A percentile compares a stretch with the other conserved stretches of the same genome.
Conservation (phyloP, 345 rosid genomes). For the Citrus trifoliata region DNA sequence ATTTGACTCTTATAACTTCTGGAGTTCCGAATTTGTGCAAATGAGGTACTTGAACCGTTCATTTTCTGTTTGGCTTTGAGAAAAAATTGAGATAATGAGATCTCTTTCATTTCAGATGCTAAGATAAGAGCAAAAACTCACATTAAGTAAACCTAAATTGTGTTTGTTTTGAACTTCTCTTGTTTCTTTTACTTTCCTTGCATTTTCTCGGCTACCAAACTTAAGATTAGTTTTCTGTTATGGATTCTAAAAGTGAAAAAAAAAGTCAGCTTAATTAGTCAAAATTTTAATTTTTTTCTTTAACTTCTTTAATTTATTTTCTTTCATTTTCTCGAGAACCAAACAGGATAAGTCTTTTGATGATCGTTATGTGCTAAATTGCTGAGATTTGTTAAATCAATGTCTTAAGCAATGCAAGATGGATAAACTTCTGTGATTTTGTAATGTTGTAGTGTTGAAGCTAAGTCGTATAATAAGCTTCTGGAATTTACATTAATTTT, state of each 20-base stretch:
- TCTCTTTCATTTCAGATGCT: neutral
- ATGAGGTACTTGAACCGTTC: conserved; percentile 4
- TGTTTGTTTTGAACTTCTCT: neutral
- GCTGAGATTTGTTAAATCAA: neutral
- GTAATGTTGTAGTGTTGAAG: neutral
- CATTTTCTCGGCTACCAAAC: conserved; percentile 2
- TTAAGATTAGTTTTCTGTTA: neutral
- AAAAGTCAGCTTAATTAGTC: neutral
- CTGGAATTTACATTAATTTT: neutral
- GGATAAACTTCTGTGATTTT: neutral
- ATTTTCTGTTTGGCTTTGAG: conserved; percentile 13
- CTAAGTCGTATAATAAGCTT: neutral
- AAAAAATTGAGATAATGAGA: conserved; percentile 2
- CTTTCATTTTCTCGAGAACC: neutral
- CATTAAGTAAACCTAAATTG: too few relatives aligned
- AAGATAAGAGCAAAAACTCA: neutral
- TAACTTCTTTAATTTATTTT: neutral
- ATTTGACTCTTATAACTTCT: neutral
- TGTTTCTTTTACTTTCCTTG: conserved; percentile 1
- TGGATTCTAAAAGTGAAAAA: neutral
- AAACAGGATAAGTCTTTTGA: neutral
- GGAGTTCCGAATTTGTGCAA: conserved; percentile 9
- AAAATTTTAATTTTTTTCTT: neutral
- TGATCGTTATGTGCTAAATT: neutral
- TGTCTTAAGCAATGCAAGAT: neutral